Evolutionary conservation across 345 rosid species (phyloP).

Genomic region (Camelina laxa): DNA sequence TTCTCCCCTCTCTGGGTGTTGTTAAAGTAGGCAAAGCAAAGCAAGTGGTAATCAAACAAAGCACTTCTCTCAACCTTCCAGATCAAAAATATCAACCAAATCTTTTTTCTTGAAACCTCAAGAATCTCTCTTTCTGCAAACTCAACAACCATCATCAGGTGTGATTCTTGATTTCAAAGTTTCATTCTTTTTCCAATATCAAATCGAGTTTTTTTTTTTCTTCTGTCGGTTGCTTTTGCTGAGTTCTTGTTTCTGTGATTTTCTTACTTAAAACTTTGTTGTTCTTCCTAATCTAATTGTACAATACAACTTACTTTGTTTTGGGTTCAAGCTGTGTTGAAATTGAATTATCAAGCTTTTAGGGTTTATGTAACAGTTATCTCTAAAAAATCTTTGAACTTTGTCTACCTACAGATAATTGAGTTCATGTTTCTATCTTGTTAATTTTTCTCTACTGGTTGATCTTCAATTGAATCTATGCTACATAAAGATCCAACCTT

Average conservation of each 20-base stretch:
- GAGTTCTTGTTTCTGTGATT: slow-evolving; percentile 16
- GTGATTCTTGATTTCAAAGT: slow-evolving; percentile 36
- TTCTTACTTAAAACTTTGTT: background rate
- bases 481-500: slow-evolving; percentile 33
- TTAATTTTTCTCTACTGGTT: slow-evolving; percentile 1
- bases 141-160: slow-evolving; percentile 12
- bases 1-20: slow-evolving; percentile 33
- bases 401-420: background rate
- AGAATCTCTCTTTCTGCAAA: background rate
- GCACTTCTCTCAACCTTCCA: slow-evolving; percentile 23
- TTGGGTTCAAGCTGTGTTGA: background rate
- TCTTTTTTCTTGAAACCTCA: slow-evolving; percentile 5
- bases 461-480: slow-evolving; percentile 16
- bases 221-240: slow-evolving; percentile 34
- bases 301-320: background rate
- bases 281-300: background rate
- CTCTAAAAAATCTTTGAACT: background rate
- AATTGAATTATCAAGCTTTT: background rate
- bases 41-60: slow-evolving; percentile 44
- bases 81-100: background rate
- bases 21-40: slow-evolving; percentile 16
- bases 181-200: background rate
- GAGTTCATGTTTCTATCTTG: slow-evolving; percentile 18
- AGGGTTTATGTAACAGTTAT: slow-evolving; percentile 34
- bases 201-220: background rate